Evolutionary conservation across 495 filamentous ascomycete species (phyloP).

Genomic region (Neurospora sp.): DNA sequence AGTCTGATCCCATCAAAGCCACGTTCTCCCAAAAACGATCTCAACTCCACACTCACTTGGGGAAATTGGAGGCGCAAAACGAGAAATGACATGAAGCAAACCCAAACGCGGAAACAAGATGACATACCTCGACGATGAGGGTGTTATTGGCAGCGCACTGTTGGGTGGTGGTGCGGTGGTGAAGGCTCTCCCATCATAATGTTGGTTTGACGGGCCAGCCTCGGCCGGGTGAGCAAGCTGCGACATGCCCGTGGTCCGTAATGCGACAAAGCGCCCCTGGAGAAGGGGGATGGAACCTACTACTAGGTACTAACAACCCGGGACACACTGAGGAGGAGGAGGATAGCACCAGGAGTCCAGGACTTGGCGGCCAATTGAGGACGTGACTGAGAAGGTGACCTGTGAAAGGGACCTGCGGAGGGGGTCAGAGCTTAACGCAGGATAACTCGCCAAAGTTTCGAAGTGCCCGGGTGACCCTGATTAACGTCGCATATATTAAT

Average conservation of each 20-base stretch:
- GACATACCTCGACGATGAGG: slow-evolving; percentile 8
- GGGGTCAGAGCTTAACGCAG: slow-evolving; percentile 29
- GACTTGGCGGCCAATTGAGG: slow-evolving; percentile 19
- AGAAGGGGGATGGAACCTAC: background rate
- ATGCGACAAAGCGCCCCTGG: slow-evolving; percentile 12
- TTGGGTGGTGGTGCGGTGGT: slow-evolving; percentile 12
- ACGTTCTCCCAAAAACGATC: background rate
- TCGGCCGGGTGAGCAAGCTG: slow-evolving; percentile 32
- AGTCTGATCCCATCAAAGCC: background rate
- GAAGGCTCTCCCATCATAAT: slow-evolving; percentile 12
- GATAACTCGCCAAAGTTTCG: slow-evolving; percentile 33
- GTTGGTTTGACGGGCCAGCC: slow-evolving; percentile 26
- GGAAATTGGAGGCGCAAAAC: background rate
- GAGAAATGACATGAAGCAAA: background rate
- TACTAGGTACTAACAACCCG: background rate
- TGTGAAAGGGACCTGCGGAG: slow-evolving; percentile 4
- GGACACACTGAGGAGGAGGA: background rate
- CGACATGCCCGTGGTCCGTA: slow-evolving; percentile 30
- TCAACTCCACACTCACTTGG: slow-evolving; percentile 1
- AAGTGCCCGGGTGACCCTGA: slow-evolving; percentile 38
- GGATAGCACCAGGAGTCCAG: slow-evolving; percentile 1
- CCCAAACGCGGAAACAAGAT: background rate
- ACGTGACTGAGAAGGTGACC: background rate
- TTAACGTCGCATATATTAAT: slow-evolving; percentile 36
- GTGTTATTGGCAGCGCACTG: slow-evolving; percentile 13